Evolutionary conservation across 2,329 filamentous ascomycete species (phyloP).

Genomic region (Nemania sp.): DNA sequence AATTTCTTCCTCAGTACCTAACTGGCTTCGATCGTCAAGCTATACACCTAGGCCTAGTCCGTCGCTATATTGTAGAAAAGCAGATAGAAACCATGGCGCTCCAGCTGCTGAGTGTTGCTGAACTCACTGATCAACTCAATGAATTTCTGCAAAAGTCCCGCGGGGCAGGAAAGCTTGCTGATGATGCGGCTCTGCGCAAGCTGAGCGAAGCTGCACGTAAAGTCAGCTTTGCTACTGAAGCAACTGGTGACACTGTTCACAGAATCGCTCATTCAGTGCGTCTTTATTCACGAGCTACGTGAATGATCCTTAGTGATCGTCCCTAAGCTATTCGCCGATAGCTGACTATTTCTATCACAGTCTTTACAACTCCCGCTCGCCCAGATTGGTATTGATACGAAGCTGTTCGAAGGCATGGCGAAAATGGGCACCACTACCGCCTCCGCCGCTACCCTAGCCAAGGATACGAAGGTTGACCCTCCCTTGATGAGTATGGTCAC

Average conservation of each 20-base stretch:
- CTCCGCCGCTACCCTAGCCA: not conserved
- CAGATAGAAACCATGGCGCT: too few species aligned
- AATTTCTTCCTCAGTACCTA: too few species aligned
- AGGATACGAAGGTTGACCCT: not conserved
- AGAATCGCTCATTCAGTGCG: not conserved
- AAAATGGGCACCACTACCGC: not conserved
- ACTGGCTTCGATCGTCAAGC: too few species aligned
- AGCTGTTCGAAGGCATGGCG: not conserved
- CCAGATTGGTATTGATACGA: not conserved
- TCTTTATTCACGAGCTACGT: not conserved
- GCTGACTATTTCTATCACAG: not conserved
- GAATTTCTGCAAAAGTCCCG: too few species aligned
- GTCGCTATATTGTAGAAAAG: too few species aligned
- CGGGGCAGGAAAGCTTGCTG: too few species aligned
- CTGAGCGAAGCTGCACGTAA: not conserved
- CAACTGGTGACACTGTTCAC: not conserved
- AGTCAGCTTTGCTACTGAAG: not conserved
- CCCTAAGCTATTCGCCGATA: not conserved
- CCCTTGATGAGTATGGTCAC: not conserved
- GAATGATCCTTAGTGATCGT: not conserved
- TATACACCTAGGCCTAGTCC: too few species aligned
- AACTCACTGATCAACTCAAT: too few species aligned
- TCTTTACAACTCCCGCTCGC: not conserved
- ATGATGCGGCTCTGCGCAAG: not conserved
- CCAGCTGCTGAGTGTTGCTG: too few species aligned